These are phyloP conservation scores for Pittosporum tobira DNA, from an alignment of 129 eudicot species.

Conservation along the genomic window DNA sequence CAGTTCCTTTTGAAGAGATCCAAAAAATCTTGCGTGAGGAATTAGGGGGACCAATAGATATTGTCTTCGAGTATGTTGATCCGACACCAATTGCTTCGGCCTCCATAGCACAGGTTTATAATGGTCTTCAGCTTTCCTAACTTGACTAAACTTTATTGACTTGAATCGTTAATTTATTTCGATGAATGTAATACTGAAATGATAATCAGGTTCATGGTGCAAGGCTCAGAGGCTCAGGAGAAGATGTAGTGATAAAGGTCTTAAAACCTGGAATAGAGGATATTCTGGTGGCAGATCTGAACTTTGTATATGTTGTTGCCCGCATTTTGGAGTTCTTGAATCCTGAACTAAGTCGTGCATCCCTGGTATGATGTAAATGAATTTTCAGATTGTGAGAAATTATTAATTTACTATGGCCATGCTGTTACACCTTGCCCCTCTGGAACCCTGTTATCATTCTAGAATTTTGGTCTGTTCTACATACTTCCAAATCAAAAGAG, in stretches of 20 bases:
- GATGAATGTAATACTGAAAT: constrained; percentile 8
- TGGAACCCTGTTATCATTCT: too few species aligned
- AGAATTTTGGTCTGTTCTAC: too few species aligned
- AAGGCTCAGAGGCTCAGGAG: constrained; percentile 79
- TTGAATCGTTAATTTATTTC: not conserved
- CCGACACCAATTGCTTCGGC: constrained; percentile 97
- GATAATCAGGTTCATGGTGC: constrained; percentile 89
- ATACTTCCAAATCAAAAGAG: too few species aligned
- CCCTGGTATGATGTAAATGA: constrained; percentile 48
- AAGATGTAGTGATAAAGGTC: constrained; percentile 88
- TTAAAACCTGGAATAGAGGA: constrained; percentile 96
- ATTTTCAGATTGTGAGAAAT: not conserved
- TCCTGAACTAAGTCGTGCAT: constrained; percentile 84
- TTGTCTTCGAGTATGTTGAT: constrained; percentile 75
- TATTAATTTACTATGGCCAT: not conserved
- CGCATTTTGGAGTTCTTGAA: constrained; percentile 91
- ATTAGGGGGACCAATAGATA: constrained; percentile 65
- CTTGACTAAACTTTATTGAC: not conserved
- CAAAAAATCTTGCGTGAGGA: constrained; percentile 66
- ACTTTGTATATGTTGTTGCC: constrained; percentile 89
- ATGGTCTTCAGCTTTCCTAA: not conserved
- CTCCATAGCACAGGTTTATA: constrained; percentile 86
- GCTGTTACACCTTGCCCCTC: not conserved
- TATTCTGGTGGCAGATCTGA: constrained; percentile 86
- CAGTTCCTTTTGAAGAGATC: constrained; percentile 81